These are phyloP conservation scores for Lachnellula subtilissima DNA, from an alignment of 2,329 filamentous ascomycete species.

Conservation along the genomic window DNA sequence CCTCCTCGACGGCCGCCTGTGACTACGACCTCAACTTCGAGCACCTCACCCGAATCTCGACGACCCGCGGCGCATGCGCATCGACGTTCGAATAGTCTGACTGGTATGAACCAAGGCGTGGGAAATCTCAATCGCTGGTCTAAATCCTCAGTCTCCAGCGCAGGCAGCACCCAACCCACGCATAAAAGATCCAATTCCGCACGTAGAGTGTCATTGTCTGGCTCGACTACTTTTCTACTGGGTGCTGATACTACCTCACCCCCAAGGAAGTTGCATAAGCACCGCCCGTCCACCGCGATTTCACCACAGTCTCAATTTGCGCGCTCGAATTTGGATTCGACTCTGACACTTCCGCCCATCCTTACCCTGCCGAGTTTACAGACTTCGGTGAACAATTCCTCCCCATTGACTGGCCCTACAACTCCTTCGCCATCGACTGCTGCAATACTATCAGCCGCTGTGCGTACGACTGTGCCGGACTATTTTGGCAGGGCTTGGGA, in stretches of 20 bases:
- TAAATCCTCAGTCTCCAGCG: conserved; percentile 20
- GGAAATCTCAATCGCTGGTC: conserved; percentile 21
- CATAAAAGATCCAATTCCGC: conserved; percentile 18
- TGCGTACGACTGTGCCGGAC: conserved; percentile 27
- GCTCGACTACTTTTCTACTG: conserved; percentile 10
- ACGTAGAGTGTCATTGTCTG: conserved; percentile 17
- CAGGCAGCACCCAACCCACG: conserved; percentile 9
- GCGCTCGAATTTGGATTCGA: conserved; percentile 14
- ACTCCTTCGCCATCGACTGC: conserved; percentile 31
- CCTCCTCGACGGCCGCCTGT: conserved; percentile 5
- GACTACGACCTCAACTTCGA: not conserved
- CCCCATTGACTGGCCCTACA: conserved; percentile 25
- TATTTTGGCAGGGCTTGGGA: conserved; percentile 30
- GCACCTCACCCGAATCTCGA: conserved; percentile 5
- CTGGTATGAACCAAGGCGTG: conserved; percentile 17
- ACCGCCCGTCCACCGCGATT: conserved; percentile 20
- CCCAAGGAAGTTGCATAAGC: conserved; percentile 26
- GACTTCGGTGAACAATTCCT: conserved; percentile 21
- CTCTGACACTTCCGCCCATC: conserved; percentile 26
- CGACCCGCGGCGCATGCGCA: conserved; percentile 6
- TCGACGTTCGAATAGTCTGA: conserved; percentile 18
- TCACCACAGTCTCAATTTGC: conserved; percentile 16
- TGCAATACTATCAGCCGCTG: conserved; percentile 30
- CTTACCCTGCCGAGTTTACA: conserved; percentile 28
- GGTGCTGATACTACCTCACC: conserved; percentile 15